Evolutionary conservation across 495 filamentous ascomycete genomes (phyloP).

Genomic region (Xylaria nigripes): DNA sequence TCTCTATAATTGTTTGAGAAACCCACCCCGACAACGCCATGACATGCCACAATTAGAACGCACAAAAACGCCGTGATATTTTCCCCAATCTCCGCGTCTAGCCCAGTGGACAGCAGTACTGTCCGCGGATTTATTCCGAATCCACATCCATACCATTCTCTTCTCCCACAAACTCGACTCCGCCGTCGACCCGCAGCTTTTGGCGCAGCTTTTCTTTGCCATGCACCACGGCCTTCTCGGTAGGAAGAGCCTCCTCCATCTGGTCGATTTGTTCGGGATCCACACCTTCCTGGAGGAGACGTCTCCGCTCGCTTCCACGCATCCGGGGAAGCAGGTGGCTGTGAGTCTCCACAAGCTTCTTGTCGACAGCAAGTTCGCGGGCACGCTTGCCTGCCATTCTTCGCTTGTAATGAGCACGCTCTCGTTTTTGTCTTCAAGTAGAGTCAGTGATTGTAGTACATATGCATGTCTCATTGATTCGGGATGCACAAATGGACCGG

Average conservation of each 20-base stretch:
- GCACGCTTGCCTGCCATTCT: conserved; percentile 85
- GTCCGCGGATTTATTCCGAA: conserved; percentile 31
- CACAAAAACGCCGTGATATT: conserved; percentile 12
- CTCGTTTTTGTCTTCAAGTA: conserved; percentile 43
- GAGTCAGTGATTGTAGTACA: neutral
- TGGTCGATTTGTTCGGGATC: conserved; percentile 48
- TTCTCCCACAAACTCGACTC: conserved; percentile 48
- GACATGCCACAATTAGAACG: conserved; percentile 11
- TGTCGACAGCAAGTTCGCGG: conserved; percentile 64
- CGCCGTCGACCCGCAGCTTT: conserved; percentile 56
- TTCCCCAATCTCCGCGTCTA: conserved; percentile 19
- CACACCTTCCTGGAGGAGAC: conserved; percentile 40
- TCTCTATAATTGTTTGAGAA: conserved; percentile 1
- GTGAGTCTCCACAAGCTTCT: conserved; percentile 84
- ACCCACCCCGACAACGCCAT: conserved; percentile 4
- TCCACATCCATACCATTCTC: conserved; percentile 60
- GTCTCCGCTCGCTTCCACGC: conserved; percentile 47
- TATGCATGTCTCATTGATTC: neutral
- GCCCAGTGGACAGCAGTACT: conserved; percentile 10
- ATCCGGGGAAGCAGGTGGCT: conserved; percentile 72
- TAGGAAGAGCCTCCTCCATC: conserved; percentile 33
- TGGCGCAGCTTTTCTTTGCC: conserved; percentile 56
- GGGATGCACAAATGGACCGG: neutral
- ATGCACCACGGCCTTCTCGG: conserved; percentile 42
- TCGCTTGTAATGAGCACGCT: conserved; percentile 85